Base-by-base conservation (phyloP, 352 stramenopile species). In the Pythium phragmitis region DNA sequence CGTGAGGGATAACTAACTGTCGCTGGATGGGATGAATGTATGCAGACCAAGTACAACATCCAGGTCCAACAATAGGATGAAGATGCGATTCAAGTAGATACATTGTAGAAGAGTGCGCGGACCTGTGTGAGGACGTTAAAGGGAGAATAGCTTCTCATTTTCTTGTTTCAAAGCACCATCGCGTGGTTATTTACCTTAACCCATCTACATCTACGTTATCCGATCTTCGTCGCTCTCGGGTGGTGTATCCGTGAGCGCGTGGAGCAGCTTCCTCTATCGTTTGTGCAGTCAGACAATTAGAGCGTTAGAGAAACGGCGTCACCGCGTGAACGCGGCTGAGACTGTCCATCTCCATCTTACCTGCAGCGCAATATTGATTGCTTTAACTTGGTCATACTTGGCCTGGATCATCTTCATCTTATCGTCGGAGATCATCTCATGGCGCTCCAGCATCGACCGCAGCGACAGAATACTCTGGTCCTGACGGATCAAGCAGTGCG, bases 41-140 rank as follows among this genome's bases (percentile, higher is more conserved):
- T 11, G 19, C 67, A 93, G 81, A 79, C 79, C 67, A 89, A 91
- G 70, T 91, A 93, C 75, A 93, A 93, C 74, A 93, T 93, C 62
- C 75, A 89, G 59, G 79, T 86, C 51, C 84, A 92, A 70, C 81
- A 91, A 67, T 89, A 87, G 17, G 26, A 5, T 33, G 17, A 0
- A 4, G 23, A 12, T 7, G 3, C 13, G 4, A 39, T 33, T 33
- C 37, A 33, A 58, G 54, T 49, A 47, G 55, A 30, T 43, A 57
- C 28, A 50, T 52, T 57, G 34, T 65, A 57, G 57, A 52, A 56
- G 49, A 30, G 19, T 28, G 39, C 34, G 14, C n/a, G 39, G 16
- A 46, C 33, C 23, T 57, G 19, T 47, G 14, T 17, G 8, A 49
- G 19, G 21, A 23, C 42, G 19, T 57, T 51, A 63, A 26, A 54